Evolutionary conservation across 495 filamentous ascomycete genomes (phyloP), one percentile per base, ranked within the genome.

Genomic region (Penicillium manginii): DNA sequence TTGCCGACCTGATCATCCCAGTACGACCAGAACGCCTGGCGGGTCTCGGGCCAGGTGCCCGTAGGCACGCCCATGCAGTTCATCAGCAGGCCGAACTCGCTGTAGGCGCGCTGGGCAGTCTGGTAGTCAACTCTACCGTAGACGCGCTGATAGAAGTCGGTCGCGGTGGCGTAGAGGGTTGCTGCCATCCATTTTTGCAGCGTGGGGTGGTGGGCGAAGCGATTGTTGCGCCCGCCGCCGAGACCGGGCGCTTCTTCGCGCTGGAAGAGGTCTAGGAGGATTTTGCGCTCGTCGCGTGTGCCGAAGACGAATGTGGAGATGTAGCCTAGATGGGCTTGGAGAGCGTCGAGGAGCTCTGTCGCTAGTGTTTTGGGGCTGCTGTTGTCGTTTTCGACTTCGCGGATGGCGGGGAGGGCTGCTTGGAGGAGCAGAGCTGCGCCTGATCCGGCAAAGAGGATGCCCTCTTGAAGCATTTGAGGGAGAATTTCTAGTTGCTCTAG

Each of bases 61-160:
- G 65, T 10, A 0, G 74, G 65, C 7, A 75, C 48, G 14, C 63
- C 66, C 15, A 78, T 62, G 22, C 60, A 62, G 35, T 61, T 60
- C 50, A 74, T 57, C 15, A 78, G 49, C n/a, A 70, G 37, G 6
- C 69, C 54, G 57, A 73, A 78, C 61, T 78, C 76, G 40, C 46
- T 43, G 50, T 76, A 78, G 8, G 63, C 72, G 6, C 57, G 64
- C 49, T 78, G 68, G n/a, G 76, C 74, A 12, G 67, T 74, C 35
- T 68, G 55, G 37, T 71, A 71, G 61, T 69, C 69, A 31, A 77
- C 68, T 15, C 65, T 62, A 8, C 73, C 73, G 49, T 77, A 76
- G 53, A 77, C 66, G 22, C 76, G 74, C 62, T 78, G 74, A 63
- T 77, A 78, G 60, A 76, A 68, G 40, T 77, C 76, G 2, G 76